Percentiles rank a stretch among this genome's conserved stretches.
Evolutionary conservation across 345 rosid species (phyloP).

Genomic region (Populus nigra): DNA sequence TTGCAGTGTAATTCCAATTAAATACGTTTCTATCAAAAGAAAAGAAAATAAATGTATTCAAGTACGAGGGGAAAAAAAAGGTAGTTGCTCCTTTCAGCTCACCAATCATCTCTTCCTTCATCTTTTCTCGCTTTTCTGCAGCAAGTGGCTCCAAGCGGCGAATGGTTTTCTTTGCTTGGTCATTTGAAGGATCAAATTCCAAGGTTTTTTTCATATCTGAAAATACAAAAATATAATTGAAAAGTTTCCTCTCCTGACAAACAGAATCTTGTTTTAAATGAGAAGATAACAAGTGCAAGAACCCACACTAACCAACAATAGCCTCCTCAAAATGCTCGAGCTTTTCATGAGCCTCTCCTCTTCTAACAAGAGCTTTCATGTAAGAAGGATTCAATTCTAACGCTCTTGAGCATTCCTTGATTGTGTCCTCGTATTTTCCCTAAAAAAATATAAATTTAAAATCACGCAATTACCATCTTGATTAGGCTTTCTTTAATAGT

Average conservation of each 20-base stretch:
- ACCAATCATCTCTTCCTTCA: conserved; percentile 99
- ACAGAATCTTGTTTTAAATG: not conserved
- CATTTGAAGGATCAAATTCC: conserved; percentile 80
- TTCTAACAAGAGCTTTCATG: conserved; percentile 66
- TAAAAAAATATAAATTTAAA: conserved; percentile 14
- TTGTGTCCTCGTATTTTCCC: conserved; percentile 74
- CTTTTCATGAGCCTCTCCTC: conserved; percentile 91
- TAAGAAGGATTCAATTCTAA: conserved; percentile 74
- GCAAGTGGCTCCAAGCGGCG: conserved; percentile 78
- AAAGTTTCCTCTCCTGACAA: not conserved
- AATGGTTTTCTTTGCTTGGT: conserved; percentile 66
- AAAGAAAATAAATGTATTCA: not conserved
- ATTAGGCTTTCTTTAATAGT: not conserved
- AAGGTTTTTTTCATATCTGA: conserved; percentile 79
- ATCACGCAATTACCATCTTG: not conserved
- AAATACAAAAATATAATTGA: not conserved
- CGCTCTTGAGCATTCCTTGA: conserved; percentile 86
- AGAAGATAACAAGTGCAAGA: not conserved
- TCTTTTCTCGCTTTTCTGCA: conserved; percentile 83
- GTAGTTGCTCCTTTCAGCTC: conserved; percentile 17
- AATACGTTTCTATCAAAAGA: not conserved
- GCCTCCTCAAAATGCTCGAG: conserved; percentile 90
- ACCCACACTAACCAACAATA: conserved; percentile 51
- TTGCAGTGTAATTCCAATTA: not conserved
- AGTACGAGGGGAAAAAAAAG: not conserved